Evolutionary conservation across 2,329 filamentous ascomycete species (phyloP), one percentile per base, ranked within the genome.

Genomic region (Westerdykella ornata): DNA sequence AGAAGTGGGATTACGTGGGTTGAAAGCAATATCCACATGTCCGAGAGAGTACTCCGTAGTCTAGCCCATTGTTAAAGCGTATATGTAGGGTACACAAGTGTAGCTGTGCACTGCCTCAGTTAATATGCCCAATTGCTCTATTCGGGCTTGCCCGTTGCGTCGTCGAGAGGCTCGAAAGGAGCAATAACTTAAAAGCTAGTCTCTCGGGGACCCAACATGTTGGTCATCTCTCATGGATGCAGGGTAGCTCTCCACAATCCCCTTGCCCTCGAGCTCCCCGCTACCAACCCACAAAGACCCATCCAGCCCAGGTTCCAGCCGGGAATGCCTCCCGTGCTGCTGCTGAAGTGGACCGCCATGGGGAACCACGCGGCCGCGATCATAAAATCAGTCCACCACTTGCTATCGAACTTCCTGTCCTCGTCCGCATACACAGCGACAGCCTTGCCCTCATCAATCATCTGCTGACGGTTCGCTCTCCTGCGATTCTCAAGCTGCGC

Each of bases 261-360:
- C 42, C 51, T 45, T 18, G 57, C 58, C 49, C 57, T 58, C 11
- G 53, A 50, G 35, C 64, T 54, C 1, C 68, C 67, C 14, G 68
- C 68, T 20, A 70, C 54, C 31, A 62, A 51, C 37, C 69, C 69
- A 52, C 62, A 68, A 19, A 61, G 46, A 0, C 69, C 69, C 68
- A 71, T 70, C 38, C 61, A 53, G 1, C 69, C 69, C 44, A 69
- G 32, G 47, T 70, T 70, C 61, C 67, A 70, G 2, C 68, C 68
- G 0, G 68, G 68, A 16, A 72, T 42, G 0, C 68, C 68, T 17
- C 57, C 60, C 12, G 48, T 59, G 16, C 54, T 54, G 38, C 58
- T 63, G 36, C 63, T 63, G 41, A 65, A 70, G 34, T 72, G 67
- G 44, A 62, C 46, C 11, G 68, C 69, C 51, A 71, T 65, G 1